Evolutionary conservation across 805 yeast genomes (phyloP), one percentile per base, ranked within the genome.

Genomic region (Suhomyces pyralidae): DNA sequence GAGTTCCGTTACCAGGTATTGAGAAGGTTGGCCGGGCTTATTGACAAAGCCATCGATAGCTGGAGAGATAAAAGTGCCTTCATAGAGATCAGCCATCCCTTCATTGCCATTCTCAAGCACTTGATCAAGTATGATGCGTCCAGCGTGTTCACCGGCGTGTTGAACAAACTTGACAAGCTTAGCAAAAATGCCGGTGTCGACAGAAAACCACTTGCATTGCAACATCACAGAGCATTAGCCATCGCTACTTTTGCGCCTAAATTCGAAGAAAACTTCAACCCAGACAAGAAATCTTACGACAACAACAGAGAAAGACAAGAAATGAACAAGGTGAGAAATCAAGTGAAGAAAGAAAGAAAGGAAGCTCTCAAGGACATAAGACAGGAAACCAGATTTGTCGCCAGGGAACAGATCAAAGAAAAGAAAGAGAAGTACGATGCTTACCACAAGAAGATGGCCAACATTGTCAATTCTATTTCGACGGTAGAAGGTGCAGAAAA

Each of bases 401-500:
- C 97, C 25, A 82, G 97, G 64, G 90, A 91, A 71, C 87, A 84
- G 66, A 85, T 92, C 63, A 77, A 78, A 48, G 91, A 84, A 66
- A 88, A 90, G 81, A 88, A 89, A 70, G 74, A 77, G 51, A 83
- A 82, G 62, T 85, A 90, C 62, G 80, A 81, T 42, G 92, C 81
- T 8, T 94, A 94, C 68, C 98, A 94, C 69, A 79, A 84, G 59
- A 92, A 90, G 78, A 89, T 94, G 90, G 88, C 96, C 44, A 81
- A 81, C 59, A 86, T 94, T 66, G 84, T 87, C 66, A 88, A 92
- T 61, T 82, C 92, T 51, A 90, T 94, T 63, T 88, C 88, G 57
- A 91, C 97, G 4, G 91, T 87, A 61, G 97, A 93, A 77, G 98
- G 98, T 64, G 89, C 94, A 5, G 97, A 90, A 66, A 88, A 90